Percentiles rank a stretch among this genome's conserved stretches.
Conservation (phyloP, 805 yeast genomes). For the Suhomyces prunicola region DNA sequence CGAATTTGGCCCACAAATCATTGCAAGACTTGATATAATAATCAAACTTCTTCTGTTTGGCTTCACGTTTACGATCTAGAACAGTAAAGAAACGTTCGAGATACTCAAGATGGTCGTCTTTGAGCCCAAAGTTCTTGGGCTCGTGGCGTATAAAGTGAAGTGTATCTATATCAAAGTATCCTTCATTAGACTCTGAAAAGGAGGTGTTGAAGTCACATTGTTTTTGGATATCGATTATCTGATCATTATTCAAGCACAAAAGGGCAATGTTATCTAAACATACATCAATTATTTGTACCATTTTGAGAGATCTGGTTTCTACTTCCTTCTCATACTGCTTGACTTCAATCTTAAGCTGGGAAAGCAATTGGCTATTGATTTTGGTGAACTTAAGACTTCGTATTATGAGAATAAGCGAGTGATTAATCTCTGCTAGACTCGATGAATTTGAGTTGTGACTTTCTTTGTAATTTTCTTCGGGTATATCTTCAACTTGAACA, state of each 20-base stretch:
- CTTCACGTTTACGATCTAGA: conserved; percentile 29
- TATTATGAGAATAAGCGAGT: conserved; percentile 34
- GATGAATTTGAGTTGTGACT: background rate
- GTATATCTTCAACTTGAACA: background rate
- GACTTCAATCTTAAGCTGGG: conserved; percentile 22
- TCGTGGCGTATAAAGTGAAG: conserved; percentile 32
- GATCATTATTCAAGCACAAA: conserved; percentile 32
- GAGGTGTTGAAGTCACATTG: conserved; percentile 16
- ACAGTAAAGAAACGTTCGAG: conserved; percentile 28
- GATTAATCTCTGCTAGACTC: conserved; percentile 26
- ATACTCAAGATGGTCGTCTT: conserved; percentile 31
- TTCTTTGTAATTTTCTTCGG: too few species aligned
- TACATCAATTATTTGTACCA: conserved; percentile 20
- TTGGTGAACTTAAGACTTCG: conserved; percentile 35
- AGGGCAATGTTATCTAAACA: conserved; percentile 25
- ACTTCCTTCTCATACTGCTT: conserved; percentile 26
- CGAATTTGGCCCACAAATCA: conserved; percentile 55
- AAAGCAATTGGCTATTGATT: conserved; percentile 28
- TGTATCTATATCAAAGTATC: conserved; percentile 37
- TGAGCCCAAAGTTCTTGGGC: conserved; percentile 40
- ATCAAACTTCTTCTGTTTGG: conserved; percentile 36
- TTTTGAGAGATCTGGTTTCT: conserved; percentile 17
- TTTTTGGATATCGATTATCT: conserved; percentile 31
- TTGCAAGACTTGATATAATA: conserved; percentile 40
- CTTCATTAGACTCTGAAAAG: conserved; percentile 16